Conservation (phyloP, 1,139 yeast genomes). For the Yamadazyma conglobata region DNA sequence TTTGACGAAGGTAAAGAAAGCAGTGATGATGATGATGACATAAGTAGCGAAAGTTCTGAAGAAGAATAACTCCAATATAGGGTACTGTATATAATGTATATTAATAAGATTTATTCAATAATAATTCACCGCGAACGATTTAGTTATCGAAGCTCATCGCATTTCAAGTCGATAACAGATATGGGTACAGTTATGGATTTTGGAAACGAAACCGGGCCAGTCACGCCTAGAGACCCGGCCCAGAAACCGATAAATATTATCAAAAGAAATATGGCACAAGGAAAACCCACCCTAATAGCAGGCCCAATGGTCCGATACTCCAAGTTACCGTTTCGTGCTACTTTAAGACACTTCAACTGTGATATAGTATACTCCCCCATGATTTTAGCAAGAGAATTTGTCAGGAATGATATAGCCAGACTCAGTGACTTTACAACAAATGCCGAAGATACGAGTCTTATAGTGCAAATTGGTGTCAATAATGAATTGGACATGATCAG, state of each 20-base stretch:
- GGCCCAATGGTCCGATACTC: conserved; percentile 99
- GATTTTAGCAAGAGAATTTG: conserved; percentile 95
- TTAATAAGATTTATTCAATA: conserved; percentile 1
- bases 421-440: conserved; percentile 83
- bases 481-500: conserved; percentile 79
- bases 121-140: too few relatives aligned
- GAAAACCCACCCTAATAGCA: conserved; percentile 70
- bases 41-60: conserved; percentile 60
- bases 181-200: background rate
- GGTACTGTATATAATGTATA: conserved; percentile 4
- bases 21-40: conserved; percentile 47
- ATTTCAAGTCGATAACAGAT: too few relatives aligned
- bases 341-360: conserved; percentile 67
- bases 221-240: conserved; percentile 3
- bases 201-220: background rate
- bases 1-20: conserved; percentile 53
- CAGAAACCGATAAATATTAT: conserved; percentile 16
- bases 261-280: conserved; percentile 26
- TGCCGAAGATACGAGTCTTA: conserved; percentile 59
- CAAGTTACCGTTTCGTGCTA: conserved; percentile 84
- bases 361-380: conserved; percentile 93
- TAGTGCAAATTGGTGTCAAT: conserved; percentile 90
- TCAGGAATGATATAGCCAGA: conserved; percentile 77
- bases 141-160: too few relatives aligned
- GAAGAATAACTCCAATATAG: conserved; percentile 41